Percentiles rank a stretch among this genome's conserved stretches.
Evolutionary conservation across 179 eudicot species (phyloP).

Genomic region (Vitellaria paradoxa): DNA sequence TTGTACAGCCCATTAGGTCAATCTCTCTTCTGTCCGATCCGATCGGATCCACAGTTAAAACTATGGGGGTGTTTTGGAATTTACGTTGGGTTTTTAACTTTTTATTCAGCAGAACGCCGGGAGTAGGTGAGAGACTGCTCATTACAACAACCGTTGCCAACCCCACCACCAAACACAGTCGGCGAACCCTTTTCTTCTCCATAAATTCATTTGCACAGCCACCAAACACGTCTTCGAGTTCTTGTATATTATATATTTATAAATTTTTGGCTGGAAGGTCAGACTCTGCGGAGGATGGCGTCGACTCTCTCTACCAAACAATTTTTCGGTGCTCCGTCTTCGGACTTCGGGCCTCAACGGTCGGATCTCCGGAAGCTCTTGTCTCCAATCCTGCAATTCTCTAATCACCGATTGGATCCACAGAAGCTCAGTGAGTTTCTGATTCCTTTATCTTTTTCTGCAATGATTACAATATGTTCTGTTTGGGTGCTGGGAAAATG

Average conservation of each 20-base stretch:
- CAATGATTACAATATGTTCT: neutral
- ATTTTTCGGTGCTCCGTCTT: slow-evolving; percentile 27
- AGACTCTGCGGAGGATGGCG: slow-evolving; percentile 23
- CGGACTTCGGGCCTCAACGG: slow-evolving; percentile 30
- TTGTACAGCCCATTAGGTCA: too few relatives aligned
- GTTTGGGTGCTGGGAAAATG: neutral
- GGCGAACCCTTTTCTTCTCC: neutral
- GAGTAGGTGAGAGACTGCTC: too few relatives aligned
- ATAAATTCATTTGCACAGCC: neutral
- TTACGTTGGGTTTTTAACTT: too few relatives aligned
- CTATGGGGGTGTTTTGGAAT: too few relatives aligned
- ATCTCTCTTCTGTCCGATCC: too few relatives aligned
- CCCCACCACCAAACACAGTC: neutral
- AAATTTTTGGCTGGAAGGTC: neutral
- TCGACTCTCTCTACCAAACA: slow-evolving; percentile 36
- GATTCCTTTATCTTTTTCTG: neutral
- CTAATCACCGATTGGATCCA: slow-evolving; percentile 21
- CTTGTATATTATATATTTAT: neutral
- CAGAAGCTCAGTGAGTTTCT: slow-evolving; percentile 34
- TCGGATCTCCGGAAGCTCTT: slow-evolving; percentile 25
- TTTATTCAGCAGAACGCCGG: too few relatives aligned
- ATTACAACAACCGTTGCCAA: too few relatives aligned
- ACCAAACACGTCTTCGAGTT: too few relatives aligned
- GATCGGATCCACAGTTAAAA: too few relatives aligned
- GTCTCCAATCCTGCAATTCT: slow-evolving; percentile 25